Conservation (phyloP, 177 flowering plant species). For the Tripterygium wilfordii region DNA sequence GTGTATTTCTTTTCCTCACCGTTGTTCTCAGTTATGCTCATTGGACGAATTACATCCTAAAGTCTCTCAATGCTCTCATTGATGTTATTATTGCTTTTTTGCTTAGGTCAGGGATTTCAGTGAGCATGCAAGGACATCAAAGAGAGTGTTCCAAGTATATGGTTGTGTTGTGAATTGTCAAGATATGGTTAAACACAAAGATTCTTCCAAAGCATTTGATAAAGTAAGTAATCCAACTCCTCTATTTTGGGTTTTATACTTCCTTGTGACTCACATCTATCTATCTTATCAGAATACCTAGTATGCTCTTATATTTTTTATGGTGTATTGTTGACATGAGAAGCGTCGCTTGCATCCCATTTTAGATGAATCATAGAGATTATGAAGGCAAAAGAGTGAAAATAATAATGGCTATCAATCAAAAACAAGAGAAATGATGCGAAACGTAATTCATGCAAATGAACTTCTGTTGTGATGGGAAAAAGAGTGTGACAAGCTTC, state of each 20-base stretch:
- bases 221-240: constrained; percentile 43
- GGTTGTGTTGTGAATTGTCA: constrained; percentile 78
- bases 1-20: not conserved
- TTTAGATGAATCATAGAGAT: no score
- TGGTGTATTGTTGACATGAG: no score
- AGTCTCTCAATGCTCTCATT: not conserved
- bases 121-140: constrained; percentile 33
- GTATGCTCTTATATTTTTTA: no score
- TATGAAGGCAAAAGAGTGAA: no score
- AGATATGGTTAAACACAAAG: constrained; percentile 83
- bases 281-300: no score
- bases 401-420: no score
- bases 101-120: constrained; percentile 35
- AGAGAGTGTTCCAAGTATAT: constrained; percentile 75
- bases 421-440: no score
- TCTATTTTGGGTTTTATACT: not conserved
- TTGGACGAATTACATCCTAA: not conserved
- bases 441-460: no score
- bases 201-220: constrained; percentile 55
- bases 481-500: no score
- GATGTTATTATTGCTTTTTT: constrained; percentile 2
- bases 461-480: no score
- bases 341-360: no score
- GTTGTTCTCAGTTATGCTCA: not conserved
- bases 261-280: no score